A percentile compares a stretch with the other conserved stretches of the same genome.
Conservation (phyloP, 2,329 filamentous ascomycete genomes). For the Aspergillus sp. region DNA sequence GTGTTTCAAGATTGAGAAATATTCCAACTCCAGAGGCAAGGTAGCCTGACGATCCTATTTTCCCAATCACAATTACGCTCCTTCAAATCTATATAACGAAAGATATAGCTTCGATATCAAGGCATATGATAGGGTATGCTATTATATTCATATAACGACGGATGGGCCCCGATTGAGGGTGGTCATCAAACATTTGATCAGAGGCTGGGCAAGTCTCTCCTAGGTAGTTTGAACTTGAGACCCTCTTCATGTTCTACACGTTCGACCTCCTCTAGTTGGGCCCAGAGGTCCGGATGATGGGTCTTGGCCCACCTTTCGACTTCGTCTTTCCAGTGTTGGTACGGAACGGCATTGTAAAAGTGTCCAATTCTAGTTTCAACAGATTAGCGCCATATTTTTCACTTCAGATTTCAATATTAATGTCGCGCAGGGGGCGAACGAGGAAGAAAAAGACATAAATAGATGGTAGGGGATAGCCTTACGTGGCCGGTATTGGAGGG, state of each 20-base stretch:
- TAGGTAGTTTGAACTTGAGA: constrained; percentile 26
- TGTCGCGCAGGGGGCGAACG: background rate
- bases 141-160: background rate
- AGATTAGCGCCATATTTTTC: background rate
- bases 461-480: constrained; percentile 42
- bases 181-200: background rate
- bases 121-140: background rate
- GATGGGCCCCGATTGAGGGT: background rate
- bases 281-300: constrained; percentile 69
- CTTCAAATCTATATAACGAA: background rate
- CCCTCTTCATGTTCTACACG: constrained; percentile 37
- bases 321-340: constrained; percentile 62
- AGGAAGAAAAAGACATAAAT: background rate
- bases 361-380: constrained; percentile 61
- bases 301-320: constrained; percentile 73
- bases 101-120: background rate
- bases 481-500: constrained; percentile 69
- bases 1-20: no score
- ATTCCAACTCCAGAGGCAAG: no score
- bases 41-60: no score
- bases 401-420: background rate
- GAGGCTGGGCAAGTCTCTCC: background rate
- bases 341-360: constrained; percentile 72
- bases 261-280: constrained; percentile 54
- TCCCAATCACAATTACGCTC: no score